Evolutionary conservation across 1,284 basidiomycete genomes (phyloP), one percentile per base, ranked within the genome.

Genomic region (Blastosporella zonata): DNA sequence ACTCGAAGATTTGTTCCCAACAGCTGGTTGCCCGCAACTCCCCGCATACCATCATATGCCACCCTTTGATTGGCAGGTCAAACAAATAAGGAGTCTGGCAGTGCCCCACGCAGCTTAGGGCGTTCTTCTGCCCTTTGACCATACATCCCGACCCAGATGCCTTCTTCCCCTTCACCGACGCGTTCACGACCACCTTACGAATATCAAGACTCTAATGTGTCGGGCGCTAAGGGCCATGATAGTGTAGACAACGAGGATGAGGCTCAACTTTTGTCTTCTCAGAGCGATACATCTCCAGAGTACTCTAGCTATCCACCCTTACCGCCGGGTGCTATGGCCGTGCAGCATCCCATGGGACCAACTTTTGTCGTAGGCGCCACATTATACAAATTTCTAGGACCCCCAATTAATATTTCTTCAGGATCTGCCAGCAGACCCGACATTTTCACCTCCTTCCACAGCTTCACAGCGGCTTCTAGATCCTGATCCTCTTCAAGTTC

Each of bases 281-380:
- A 15, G 28, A 35, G 22, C 18, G 13, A 28, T 21, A 6, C 28
- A 41, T 23, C 42, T 27, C 23, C 40, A 4, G 33, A 12, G 13
- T 28, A 22, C 20, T 36, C 47, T 12, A 29, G 37, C 13, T 6
- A 47, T 29, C 10, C 29, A n/a, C 53, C 55, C 12, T 18, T 56
- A 25, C 55, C 55, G 7, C 55, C 55, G 45, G 55, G 55, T 20
- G 55, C 55, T n/a, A 47, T 54, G 49, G 28, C 44, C 15, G 37
- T 50, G 9, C n/a, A 3, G 8, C 48, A 53, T 37, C 43, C 44
- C 15, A 9, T 34, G 3, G 37, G 43, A 18, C 47, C 48, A 34
- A 28, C 36, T 12, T 52, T 52, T 39, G 29, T 39, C 5, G 55
- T 52, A 22, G 45, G 53, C 25, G 18, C 20, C 21, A 15, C 21